Percentiles rank a stretch among this genome's conserved stretches.
phyloP scores from a whole-genome alignment of 306 rosid genomes.

The Fragaria iinumae region DNA sequence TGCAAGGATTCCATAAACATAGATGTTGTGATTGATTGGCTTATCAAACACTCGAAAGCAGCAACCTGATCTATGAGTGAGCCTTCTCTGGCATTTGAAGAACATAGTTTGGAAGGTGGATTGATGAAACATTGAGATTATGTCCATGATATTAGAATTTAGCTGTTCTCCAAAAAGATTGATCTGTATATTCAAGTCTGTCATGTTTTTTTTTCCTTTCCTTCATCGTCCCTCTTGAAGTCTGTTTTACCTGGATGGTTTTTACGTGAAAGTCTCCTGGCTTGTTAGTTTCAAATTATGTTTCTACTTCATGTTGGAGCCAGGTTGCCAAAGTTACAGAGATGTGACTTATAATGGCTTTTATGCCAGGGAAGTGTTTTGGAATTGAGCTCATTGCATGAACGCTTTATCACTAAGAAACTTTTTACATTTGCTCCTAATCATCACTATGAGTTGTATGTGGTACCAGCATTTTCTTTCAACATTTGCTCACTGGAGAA shows the following conservation, averaged over 20 bases:
- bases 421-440: not conserved
- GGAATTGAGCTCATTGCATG: not conserved
- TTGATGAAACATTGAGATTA: not conserved
- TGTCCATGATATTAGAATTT: not conserved
- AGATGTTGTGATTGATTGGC: constrained; percentile 94
- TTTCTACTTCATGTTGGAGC: not conserved
- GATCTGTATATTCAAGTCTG: constrained; percentile 9
- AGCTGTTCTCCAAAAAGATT: not conserved
- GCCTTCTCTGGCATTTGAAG: constrained; percentile 9
- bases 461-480: not conserved
- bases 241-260: not conserved
- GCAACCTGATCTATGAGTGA: constrained; percentile 44
- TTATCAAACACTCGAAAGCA: constrained; percentile 87
- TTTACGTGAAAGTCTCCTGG: not conserved
- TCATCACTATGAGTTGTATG: not conserved
- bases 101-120: constrained; percentile 14
- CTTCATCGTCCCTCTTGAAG: not conserved
- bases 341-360: not conserved
- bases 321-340: not conserved
- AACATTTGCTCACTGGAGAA: not conserved
- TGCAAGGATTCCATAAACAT: constrained; percentile 96
- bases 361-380: not conserved
- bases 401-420: not conserved
- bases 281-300: not conserved
- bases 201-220: not conserved